Evolutionary conservation across 2,329 filamentous ascomycete species (phyloP), one percentile per base, ranked within the genome.

Genomic region (Byssochlamys sp.): DNA sequence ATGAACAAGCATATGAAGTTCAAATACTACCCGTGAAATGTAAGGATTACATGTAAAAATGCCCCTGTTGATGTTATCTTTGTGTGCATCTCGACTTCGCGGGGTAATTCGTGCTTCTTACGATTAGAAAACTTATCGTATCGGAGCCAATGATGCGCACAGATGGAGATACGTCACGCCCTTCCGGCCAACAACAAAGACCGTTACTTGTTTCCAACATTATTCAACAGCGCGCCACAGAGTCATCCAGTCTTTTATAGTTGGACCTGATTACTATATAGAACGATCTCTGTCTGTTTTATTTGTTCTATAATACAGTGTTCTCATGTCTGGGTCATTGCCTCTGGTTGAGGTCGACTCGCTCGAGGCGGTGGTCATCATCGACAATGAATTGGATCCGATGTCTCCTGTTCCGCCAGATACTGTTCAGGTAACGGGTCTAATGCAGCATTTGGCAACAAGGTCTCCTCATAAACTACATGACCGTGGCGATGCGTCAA

Each of bases 371-470:
- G 66, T 73, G 4, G 73, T 81, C 31, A 76, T 83, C 58, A 75
- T 83, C 57, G 78, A 81, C 66, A 80, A 83, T 69, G 80, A 83
- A 59, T 69, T 82, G 49, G 80, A 83, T 61, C 75, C 78, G 3
- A 75, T 82, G 58, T 81, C 80, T 1, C 73, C 76, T 1, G 71
- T 75, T 19, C 69, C 76, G 0, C 73, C 76, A 24, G 70, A 75
- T 6, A 75, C 72, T 1, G 71, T 81, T 51, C 67, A 75, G 26
- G 67, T 79, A 27, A 62, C 69, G 0, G 77, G 78, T 11, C 71
- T 73, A 25, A 67, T 82, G 61, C 71, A 71, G 28, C 72, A 75
- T 12, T 67, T 79, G 2, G 76, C 73, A 0, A 60, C 76, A 27
- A 65, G 63, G 24, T 73, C 74, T 1, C 65, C 71, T 7, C 66